These are phyloP conservation scores for Bertia moriformis DNA, from an alignment of 2,329 filamentous ascomycete genomes.

Conservation along the genomic window DNA sequence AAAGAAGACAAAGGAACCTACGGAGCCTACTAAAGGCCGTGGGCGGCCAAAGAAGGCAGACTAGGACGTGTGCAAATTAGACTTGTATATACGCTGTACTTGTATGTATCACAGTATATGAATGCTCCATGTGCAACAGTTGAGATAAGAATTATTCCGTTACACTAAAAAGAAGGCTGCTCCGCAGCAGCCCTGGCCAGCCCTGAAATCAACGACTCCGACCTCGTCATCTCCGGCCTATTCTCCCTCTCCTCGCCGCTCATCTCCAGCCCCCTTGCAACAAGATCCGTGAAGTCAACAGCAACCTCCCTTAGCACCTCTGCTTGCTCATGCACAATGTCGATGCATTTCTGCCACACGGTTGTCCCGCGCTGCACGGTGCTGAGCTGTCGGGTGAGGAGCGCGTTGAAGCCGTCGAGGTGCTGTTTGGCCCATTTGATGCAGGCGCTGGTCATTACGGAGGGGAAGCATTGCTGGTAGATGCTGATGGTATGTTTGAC, in stretches of 20 bases:
- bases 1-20: too few relatives aligned
- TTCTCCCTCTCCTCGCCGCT: constrained; percentile 7
- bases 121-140: too few relatives aligned
- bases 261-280: constrained; percentile 21
- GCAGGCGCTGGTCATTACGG: constrained; percentile 50
- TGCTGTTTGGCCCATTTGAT: constrained; percentile 64
- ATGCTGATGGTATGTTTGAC: constrained; percentile 57
- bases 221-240: constrained; percentile 3
- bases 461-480: constrained; percentile 49
- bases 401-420: constrained; percentile 52
- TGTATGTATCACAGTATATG: too few relatives aligned
- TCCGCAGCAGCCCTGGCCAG: background rate
- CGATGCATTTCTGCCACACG: constrained; percentile 49
- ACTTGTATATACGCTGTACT: too few relatives aligned
- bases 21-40: too few relatives aligned
- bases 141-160: too few relatives aligned
- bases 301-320: constrained; percentile 48
- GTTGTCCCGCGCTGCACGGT: constrained; percentile 41
- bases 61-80: too few relatives aligned
- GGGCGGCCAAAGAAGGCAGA: too few relatives aligned
- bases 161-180: too few relatives aligned
- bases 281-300: constrained; percentile 51
- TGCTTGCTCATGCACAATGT: constrained; percentile 47
- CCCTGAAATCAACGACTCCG: background rate
- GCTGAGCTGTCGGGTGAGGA: constrained; percentile 51